A percentile compares a stretch with the other conserved stretches of the same genome.
These are phyloP conservation scores for Candida sanyiensis DNA, from an alignment of 805 yeast species.

Conservation along the genomic window DNA sequence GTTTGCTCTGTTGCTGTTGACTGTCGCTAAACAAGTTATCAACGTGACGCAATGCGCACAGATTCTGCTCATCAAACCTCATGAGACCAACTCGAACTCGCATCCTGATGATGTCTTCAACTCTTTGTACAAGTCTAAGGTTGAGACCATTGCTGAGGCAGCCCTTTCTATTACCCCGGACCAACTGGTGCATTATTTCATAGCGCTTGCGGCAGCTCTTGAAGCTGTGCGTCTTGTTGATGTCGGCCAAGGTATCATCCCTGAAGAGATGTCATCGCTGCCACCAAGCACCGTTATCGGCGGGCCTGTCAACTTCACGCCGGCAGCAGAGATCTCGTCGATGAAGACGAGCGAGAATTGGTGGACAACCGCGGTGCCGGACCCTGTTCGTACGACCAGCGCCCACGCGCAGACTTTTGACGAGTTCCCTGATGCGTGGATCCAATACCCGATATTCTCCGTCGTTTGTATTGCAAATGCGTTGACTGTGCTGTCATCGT, in stretches of 20 bases:
- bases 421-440: slow-evolving; percentile 35
- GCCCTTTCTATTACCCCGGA: slow-evolving; percentile 15
- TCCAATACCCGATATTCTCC: slow-evolving; percentile 33
- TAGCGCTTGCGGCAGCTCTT: slow-evolving; percentile 27
- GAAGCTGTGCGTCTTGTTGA: slow-evolving; percentile 33
- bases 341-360: slow-evolving; percentile 20
- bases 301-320: slow-evolving; percentile 26
- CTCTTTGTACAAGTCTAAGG: slow-evolving; percentile 21
- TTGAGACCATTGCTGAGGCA: slow-evolving; percentile 16
- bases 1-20: slow-evolving; percentile 29
- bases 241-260: slow-evolving; percentile 35
- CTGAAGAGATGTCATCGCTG: slow-evolving; percentile 18
- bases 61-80: slow-evolving; percentile 34
- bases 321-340: slow-evolving; percentile 23
- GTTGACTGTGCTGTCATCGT: slow-evolving; percentile 29
- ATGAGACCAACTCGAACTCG: slow-evolving; percentile 23
- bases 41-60: slow-evolving; percentile 29
- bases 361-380: slow-evolving; percentile 25
- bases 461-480: slow-evolving; percentile 27
- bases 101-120: slow-evolving; percentile 26
- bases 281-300: slow-evolving; percentile 24
- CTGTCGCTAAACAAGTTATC: slow-evolving; percentile 26
- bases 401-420: slow-evolving; percentile 18
- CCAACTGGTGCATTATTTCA: slow-evolving; percentile 30
- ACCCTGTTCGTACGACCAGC: slow-evolving; percentile 18